A percentile compares a stretch with the other conserved stretches of the same genome.
Conservation (phyloP, 1,284 basidiomycete species). For the Pyrrhoderma noxium region DNA sequence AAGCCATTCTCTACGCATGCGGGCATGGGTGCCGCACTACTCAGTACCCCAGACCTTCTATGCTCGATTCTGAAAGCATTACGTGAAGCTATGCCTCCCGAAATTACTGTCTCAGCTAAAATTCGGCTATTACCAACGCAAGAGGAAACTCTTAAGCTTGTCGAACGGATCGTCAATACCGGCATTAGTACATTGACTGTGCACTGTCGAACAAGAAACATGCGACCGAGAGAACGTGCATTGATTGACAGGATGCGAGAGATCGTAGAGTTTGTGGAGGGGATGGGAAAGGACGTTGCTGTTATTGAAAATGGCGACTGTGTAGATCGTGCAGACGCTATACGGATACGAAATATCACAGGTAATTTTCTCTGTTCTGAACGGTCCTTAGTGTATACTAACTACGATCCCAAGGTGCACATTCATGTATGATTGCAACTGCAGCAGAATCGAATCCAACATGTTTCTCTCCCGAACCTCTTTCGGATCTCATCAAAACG, state of each 20-base stretch:
- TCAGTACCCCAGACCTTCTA: constrained; percentile 86
- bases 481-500: constrained; percentile 61
- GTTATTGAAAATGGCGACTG: constrained; percentile 96
- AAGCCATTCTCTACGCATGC: constrained; percentile 93
- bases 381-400: not conserved
- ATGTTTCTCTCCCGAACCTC: constrained; percentile 69
- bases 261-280: constrained; percentile 75
- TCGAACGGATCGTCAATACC: constrained; percentile 80
- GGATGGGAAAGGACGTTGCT: constrained; percentile 65
- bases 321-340: constrained; percentile 70
- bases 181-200: constrained; percentile 89
- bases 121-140: constrained; percentile 86
- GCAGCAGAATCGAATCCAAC: constrained; percentile 91
- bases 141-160: constrained; percentile 81
- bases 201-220: constrained; percentile 91
- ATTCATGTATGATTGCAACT: constrained; percentile 93
- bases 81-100: constrained; percentile 62
- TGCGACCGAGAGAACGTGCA: constrained; percentile 83
- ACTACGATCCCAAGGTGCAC: constrained; percentile 52
- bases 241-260: constrained; percentile 74
- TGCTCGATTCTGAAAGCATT: constrained; percentile 81
- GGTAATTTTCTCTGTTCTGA: constrained; percentile 36
- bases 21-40: constrained; percentile 95
- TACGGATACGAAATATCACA: constrained; percentile 66
- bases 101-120: constrained; percentile 85